phyloP scores from a whole-genome alignment of 108 stramenopile species.

The Fistulifera pelliculosa region DNA sequence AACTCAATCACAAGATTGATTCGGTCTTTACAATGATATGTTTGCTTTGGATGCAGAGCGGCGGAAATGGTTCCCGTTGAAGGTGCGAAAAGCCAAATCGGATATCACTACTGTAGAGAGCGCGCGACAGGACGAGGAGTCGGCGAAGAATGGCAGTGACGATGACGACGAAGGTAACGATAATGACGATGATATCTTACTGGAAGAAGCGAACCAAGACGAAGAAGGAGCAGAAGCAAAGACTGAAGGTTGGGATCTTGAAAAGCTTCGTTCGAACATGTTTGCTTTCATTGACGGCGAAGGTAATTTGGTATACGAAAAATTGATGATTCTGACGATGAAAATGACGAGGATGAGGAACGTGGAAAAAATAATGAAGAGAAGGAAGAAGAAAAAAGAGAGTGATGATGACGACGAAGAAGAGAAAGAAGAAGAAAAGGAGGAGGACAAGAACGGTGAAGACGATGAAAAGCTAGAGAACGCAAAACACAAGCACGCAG shows the following conservation, averaged over 20 bases:
- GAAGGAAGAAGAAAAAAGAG: constrained; percentile 17
- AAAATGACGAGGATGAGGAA: constrained; percentile 24
- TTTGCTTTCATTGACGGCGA: constrained; percentile 83
- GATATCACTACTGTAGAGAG: neutral
- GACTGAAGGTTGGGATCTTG: constrained; percentile 61
- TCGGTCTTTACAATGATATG: constrained; percentile 81
- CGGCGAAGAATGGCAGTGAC: constrained; percentile 8
- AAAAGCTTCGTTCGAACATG: constrained; percentile 78
- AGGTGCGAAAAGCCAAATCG: constrained; percentile 15
- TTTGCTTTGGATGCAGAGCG: constrained; percentile 76
- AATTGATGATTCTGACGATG: constrained; percentile 31
- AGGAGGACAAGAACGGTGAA: constrained; percentile 3
- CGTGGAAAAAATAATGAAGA: constrained; percentile 30
- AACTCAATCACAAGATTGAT: constrained; percentile 61
- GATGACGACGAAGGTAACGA: constrained; percentile 21
- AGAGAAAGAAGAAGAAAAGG: constrained; percentile 9
- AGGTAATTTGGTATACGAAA: constrained; percentile 82
- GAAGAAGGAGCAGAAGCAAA: constrained; percentile 27
- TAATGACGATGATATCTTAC: constrained; percentile 14
- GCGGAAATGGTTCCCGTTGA: constrained; percentile 79
- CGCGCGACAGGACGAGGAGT: constrained; percentile 3
- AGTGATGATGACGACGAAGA: constrained; percentile 3
- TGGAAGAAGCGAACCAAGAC: constrained; percentile 19
- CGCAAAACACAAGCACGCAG: neutral
- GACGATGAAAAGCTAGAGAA: neutral